Evolutionary conservation across 805 yeast species (phyloP).

Genomic region (Kluyveromyces dobzhanskii): DNA sequence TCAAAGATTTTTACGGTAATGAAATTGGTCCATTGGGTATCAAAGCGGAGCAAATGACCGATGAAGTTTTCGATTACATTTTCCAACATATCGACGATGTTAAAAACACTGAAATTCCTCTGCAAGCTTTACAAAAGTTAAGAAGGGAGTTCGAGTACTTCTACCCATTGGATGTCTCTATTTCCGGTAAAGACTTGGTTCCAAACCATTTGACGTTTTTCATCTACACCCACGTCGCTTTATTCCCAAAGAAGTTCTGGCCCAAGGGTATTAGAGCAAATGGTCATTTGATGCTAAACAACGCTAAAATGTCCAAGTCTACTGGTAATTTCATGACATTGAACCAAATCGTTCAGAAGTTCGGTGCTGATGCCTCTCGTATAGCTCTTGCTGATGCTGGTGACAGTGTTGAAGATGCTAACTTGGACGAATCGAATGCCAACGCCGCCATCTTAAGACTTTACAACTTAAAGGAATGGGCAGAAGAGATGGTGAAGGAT

Average conservation of each 20-base stretch:
- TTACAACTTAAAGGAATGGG: slow-evolving; percentile 90
- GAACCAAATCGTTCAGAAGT: slow-evolving; percentile 74
- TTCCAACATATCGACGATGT: slow-evolving; percentile 61
- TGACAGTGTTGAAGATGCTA: slow-evolving; percentile 95
- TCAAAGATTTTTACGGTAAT: slow-evolving; percentile 77
- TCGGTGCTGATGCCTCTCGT: slow-evolving; percentile 96
- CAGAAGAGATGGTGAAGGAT: slow-evolving; percentile 61
- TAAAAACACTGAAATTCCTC: slow-evolving; percentile 50
- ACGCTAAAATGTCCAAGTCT: slow-evolving; percentile 95
- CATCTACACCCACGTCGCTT: slow-evolving; percentile 85
- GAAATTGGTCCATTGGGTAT: slow-evolving; percentile 65
- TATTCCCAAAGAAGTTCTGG: slow-evolving; percentile 88
- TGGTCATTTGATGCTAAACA: slow-evolving; percentile 91
- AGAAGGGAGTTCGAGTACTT: slow-evolving; percentile 95
- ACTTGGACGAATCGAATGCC: slow-evolving; percentile 92
- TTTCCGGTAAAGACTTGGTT: slow-evolving; percentile 94
- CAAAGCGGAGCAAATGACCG: slow-evolving; percentile 78
- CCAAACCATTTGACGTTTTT: slow-evolving; percentile 96
- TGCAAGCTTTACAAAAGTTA: slow-evolving; percentile 56
- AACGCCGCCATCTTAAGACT: slow-evolving; percentile 95
- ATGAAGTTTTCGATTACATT: slow-evolving; percentile 86
- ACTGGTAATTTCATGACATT: slow-evolving; percentile 96
- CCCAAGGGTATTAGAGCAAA: slow-evolving; percentile 90
- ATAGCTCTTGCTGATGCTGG: slow-evolving; percentile 98
- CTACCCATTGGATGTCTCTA: slow-evolving; percentile 86